Base-by-base conservation (phyloP, 116 monocot genomes). In the Iris pallida region DNA sequence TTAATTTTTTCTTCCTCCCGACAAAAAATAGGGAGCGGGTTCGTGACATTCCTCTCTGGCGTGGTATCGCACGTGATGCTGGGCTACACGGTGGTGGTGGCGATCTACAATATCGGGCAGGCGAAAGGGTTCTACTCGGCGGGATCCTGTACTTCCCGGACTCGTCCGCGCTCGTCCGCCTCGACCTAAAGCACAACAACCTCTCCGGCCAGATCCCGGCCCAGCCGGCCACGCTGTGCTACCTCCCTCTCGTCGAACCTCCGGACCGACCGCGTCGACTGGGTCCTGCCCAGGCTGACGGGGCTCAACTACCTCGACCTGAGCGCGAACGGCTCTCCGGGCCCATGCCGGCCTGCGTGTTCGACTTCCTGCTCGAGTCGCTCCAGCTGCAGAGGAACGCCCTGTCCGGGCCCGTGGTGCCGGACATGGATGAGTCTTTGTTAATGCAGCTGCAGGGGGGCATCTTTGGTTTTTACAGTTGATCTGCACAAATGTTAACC, bases 121-220 rank as follows among this genome's bases (percentile, higher is more conserved):
- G n/a, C n/a, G n/a, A n/a, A n/a, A n/a, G n/a, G n/a, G n/a, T n/a
- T n/a, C n/a, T n/a, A n/a, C n/a, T n/a, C 47, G 85, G 85, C 14
- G 3, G 40, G 0, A 48, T 85, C 40, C 85, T 81, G 12, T 17
- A 14, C 16, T 60, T 72, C 56, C 47, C 55, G 2, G 46, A 47
- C n/a, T 64, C 68, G 16, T 15, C 70, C 1, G 14, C 41, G 4
- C 63, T 85, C 14, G 18, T 78, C 48, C 73, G 80, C 2, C 83
- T 87, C 66, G 87, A 87, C 16, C 71, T 87, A 15, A 79, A 80
- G 55, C 76, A 75, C 71, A 87, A 87, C 59, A 59, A 67, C 41
- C 77, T 87, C 42, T 72, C 83, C 59, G 87, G 87, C 40, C 0
- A 45, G 4, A 16, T 87, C 46, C 70, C 79, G 4, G 46, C 53